Base-by-base conservation (phyloP, 2,329 filamentous ascomycete genomes). In the Diaporthe sp. region DNA sequence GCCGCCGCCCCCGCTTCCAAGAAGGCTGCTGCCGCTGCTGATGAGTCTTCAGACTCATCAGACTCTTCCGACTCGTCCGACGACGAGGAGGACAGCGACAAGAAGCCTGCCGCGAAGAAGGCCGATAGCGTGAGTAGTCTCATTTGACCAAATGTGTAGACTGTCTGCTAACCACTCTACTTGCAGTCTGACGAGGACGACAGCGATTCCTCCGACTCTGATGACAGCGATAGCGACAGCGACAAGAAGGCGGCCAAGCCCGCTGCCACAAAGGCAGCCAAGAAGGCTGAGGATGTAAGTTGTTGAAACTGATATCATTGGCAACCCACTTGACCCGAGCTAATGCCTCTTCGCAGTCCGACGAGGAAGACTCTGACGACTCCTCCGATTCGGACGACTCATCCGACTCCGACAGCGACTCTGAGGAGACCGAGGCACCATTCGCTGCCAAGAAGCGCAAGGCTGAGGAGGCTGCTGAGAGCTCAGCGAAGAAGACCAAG, bases 401-500 rank as follows among this genome's bases (percentile, higher is more conserved):
- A 38, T 80, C 82, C 52, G 83, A 83, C 64, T 82, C 80, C 45
- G 81, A 83, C 25, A 80, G 79, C 25, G 81, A 82, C 70, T 80
- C 60, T 28, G 75, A 72, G n/a, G 72, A 73, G 73, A 55, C 66
- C n/a, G 75, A 75, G 57, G 73, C 73, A 55, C 66, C 89, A 60
- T 72, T 60, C n/a, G 81, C 83, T 66, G 83, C 87, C 79, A 92
- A 92, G 88, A 93, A 93, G 89, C 90, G 91, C 84, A 93, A 93
- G 88, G 90, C 90, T 71, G 89, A 90, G 75, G 86, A 85, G 67
- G 86, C 86, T 57, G 82, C 82, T 42, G 79, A 85, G 71, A 84
- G 89, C 47, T 85, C 86, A 22, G 82, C 88, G 76, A 95, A 94
- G 90, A 94, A 94, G 88, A 85, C 86, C 82, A 94, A 93, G 89